Base-by-base conservation (phyloP, 1,139 yeast genomes). In the Nakaseomyces glabratus region DNA sequence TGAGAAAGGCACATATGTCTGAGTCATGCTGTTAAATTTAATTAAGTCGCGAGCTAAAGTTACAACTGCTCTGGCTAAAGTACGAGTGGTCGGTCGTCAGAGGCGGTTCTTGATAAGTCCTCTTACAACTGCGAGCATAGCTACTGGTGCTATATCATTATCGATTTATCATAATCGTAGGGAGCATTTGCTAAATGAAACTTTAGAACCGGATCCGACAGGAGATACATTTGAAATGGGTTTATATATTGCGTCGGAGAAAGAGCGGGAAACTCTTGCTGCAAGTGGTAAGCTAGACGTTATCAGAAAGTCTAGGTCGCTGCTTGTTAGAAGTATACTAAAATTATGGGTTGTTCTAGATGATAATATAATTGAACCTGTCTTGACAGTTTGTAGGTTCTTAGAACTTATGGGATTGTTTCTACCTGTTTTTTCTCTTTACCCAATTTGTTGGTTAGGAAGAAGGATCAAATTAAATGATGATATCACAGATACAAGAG, bases 141-240 rank as follows among this genome's bases (percentile, higher is more conserved):
- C n/a, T n/a, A n/a, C n/a, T n/a, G n/a, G n/a, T n/a, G n/a, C n/a
- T n/a, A n/a, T n/a, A n/a, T n/a, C n/a, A n/a, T n/a, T n/a, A n/a
- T n/a, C n/a, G n/a, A n/a, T n/a, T n/a, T n/a, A n/a, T n/a, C n/a
- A n/a, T n/a, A n/a, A n/a, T n/a, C n/a, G n/a, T n/a, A n/a, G n/a
- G n/a, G n/a, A n/a, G n/a, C n/a, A n/a, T n/a, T n/a, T n/a, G n/a
- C n/a, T n/a, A n/a, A 34, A 18, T 16, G 33, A 22, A 23, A 26
- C 45, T 5, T 37, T 68, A 23, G 42, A 33, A 4, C 76, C 82
- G 0, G 69, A 65, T 36, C 51, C 64, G 2, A 50, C 45, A 0
- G 74, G 76, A 2, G 80, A 75, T 24, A 81, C 90, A 0, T 79
- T 67, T 55, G 90, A 81, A 53, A 66, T 68, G 63, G 84, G 84